phyloP scores from a whole-genome alignment of 192 early-diverging fungal species.

The Fimicolochytrium jonesii region DNA sequence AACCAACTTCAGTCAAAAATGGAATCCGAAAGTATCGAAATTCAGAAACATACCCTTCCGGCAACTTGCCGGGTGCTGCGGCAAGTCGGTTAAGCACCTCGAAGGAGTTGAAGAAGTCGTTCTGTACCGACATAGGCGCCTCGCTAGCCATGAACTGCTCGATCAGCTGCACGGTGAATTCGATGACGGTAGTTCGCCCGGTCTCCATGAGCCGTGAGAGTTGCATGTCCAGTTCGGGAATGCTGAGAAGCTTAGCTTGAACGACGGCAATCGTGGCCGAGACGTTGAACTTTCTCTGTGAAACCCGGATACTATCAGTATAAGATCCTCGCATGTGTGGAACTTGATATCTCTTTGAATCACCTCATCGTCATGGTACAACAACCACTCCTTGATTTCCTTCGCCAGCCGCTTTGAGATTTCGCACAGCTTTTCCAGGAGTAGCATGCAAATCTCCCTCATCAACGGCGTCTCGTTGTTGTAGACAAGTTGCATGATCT shows the following conservation, averaged over 20 bases:
- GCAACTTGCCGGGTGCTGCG: conserved; percentile 59
- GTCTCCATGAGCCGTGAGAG: conserved; percentile 81
- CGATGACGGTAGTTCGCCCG: conserved; percentile 63
- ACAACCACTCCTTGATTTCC: conserved; percentile 88
- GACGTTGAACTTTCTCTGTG: conserved; percentile 80
- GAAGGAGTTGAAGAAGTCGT: conserved; percentile 59
- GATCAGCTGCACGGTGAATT: conserved; percentile 75
- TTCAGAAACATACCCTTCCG: conserved; percentile 31
- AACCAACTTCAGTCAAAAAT: not conserved
- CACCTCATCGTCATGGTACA: conserved; percentile 87
- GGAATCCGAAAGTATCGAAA: not conserved
- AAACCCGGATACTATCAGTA: not conserved
- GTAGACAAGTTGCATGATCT: conserved; percentile 82
- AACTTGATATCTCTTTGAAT: too few species aligned
- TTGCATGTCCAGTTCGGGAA: conserved; percentile 83
- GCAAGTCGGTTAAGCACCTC: conserved; percentile 67
- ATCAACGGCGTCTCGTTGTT: conserved; percentile 68
- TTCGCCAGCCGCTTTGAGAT: conserved; percentile 71
- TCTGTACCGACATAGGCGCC: conserved; percentile 37
- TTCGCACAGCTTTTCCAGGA: conserved; percentile 84
- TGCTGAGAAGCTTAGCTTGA: conserved; percentile 68
- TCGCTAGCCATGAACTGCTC: conserved; percentile 64
- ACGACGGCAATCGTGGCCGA: conserved; percentile 78
- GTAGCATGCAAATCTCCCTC: conserved; percentile 75
- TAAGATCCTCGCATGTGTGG: not conserved